These are phyloP conservation scores for Waitea zeae DNA, from an alignment of 1,284 basidiomycete species.

Conservation along the genomic window DNA sequence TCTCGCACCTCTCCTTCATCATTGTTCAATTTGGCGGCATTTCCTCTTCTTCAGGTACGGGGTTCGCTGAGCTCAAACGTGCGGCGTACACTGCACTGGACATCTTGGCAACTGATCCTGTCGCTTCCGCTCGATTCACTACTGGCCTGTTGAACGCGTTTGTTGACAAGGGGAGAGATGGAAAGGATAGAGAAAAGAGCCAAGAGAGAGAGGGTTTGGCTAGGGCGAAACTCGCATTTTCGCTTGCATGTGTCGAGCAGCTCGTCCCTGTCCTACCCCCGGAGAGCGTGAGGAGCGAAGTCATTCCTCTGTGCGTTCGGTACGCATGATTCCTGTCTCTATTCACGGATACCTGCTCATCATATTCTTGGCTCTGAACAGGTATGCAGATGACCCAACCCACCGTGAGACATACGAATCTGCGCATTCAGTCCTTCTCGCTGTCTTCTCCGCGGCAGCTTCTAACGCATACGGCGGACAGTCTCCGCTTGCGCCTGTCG, in stretches of 20 bases:
- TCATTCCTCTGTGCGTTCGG: constrained; percentile 44
- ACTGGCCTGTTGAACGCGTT: not conserved
- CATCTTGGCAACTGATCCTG: constrained; percentile 30
- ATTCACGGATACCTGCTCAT: constrained; percentile 2
- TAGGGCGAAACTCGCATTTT: constrained; percentile 38
- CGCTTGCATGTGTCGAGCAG: constrained; percentile 52
- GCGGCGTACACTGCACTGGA: constrained; percentile 58
- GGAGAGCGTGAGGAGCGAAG: constrained; percentile 25
- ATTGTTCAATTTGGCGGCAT: constrained; percentile 61
- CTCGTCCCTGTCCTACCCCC: constrained; percentile 38
- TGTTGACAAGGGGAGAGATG: not conserved
- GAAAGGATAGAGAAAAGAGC: not conserved
- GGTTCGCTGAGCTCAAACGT: constrained; percentile 49
- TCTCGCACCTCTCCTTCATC: constrained; percentile 51
- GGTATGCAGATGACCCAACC: constrained; percentile 16
- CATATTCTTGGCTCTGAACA: constrained; percentile 27
- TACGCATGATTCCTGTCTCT: constrained; percentile 19
- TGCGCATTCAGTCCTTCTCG: constrained; percentile 55
- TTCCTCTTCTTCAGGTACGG: constrained; percentile 25
- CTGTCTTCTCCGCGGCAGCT: constrained; percentile 34
- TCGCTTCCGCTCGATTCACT: not conserved
- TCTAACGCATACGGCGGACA: constrained; percentile 4
- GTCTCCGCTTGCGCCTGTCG: constrained; percentile 18
- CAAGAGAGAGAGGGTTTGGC: not conserved
- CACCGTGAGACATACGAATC: constrained; percentile 58